phyloP scores from a whole-genome alignment of 78 protist species.

The Protostelium mycophagum region DNA sequence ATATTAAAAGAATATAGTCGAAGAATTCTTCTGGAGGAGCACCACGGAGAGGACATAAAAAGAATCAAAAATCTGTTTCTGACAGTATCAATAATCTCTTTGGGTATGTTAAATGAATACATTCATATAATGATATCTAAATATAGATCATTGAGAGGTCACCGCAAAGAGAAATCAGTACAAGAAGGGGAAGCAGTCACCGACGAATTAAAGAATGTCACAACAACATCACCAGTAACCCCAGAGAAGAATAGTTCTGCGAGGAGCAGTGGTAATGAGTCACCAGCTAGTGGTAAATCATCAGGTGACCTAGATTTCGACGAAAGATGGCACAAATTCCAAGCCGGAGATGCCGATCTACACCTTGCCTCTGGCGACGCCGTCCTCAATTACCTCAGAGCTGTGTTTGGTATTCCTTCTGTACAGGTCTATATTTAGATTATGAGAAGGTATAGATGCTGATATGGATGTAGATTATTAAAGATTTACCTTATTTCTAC shows the following conservation, averaged over 20 bases:
- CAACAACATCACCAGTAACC: too few relatives aligned
- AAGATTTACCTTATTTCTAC: not conserved
- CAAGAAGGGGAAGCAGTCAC: too few relatives aligned
- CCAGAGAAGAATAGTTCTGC: too few relatives aligned
- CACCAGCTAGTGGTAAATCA: not conserved
- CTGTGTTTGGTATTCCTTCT: not conserved
- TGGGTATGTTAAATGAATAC: not conserved
- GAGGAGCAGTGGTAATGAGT: too few relatives aligned
- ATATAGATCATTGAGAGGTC: not conserved
- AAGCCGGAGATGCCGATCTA: not conserved
- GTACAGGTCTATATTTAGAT: not conserved
- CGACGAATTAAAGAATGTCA: too few relatives aligned
- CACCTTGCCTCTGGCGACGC: not conserved
- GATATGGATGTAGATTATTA: too few relatives aligned
- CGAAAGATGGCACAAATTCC: not conserved
- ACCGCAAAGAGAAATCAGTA: not conserved
- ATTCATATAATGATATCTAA: not conserved
- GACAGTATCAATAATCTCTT: not conserved
- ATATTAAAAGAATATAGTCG: too few relatives aligned
- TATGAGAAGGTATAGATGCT: too few relatives aligned
- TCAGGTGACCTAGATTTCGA: not conserved
- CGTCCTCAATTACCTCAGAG: not conserved
- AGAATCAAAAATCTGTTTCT: not conserved
- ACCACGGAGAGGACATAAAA: not conserved
- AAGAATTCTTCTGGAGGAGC: too few relatives aligned